Conservation (phyloP, 345 rosid species). For the Chamaenerion angustifolium region DNA sequence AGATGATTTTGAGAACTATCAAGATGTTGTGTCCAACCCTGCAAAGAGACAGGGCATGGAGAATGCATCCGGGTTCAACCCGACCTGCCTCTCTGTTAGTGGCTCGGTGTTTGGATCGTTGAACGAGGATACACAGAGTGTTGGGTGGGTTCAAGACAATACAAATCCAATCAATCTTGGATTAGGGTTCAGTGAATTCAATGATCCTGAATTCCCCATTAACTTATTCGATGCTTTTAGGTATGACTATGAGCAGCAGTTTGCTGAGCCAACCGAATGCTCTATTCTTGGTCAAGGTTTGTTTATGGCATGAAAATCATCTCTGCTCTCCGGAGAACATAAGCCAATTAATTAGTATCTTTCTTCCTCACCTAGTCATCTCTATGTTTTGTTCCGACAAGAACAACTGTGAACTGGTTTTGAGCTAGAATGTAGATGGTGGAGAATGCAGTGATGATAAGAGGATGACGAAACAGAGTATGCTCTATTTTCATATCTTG, state of each 20-base stretch:
- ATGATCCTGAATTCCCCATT: constrained; percentile 39
- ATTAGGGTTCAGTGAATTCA: constrained; percentile 26
- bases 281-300: constrained; percentile 47
- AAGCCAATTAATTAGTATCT: not conserved
- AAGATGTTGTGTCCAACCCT: constrained; percentile 22
- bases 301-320: constrained; percentile 34
- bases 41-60: constrained; percentile 16
- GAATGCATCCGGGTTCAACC: constrained; percentile 17
- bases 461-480: no score
- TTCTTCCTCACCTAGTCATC: not conserved
- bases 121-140: constrained; percentile 29
- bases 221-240: constrained; percentile 31
- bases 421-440: no score
- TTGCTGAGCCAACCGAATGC: constrained; percentile 45
- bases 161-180: constrained; percentile 31
- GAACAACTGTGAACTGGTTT: not conserved
- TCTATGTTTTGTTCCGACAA: not conserved
- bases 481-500: no score
- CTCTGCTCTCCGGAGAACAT: no score
- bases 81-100: no score
- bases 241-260: constrained; percentile 41
- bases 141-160: constrained; percentile 41
- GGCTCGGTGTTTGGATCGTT: constrained; percentile 19
- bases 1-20: not conserved
- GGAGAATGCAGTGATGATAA: not conserved